Conservation (phyloP, 192 early-diverging fungal species). For the Paraglomus occultum region DNA sequence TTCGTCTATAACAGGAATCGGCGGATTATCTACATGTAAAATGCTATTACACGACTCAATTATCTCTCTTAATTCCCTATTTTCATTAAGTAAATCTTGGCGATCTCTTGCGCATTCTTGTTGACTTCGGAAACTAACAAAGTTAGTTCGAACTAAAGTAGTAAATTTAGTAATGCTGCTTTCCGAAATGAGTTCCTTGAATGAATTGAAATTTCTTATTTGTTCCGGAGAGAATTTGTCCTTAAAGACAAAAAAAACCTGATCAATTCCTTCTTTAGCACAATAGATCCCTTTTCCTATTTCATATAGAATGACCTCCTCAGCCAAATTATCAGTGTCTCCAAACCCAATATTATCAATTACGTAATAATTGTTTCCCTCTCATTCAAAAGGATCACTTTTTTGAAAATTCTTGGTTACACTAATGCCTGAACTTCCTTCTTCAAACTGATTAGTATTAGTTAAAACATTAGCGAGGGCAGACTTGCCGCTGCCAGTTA, state of each 20-base stretch:
- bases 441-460: conserved; percentile 1
- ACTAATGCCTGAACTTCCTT: conserved; percentile 1
- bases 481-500: conserved; percentile 7
- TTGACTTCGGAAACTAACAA: conserved; percentile 3
- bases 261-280: conserved; percentile 10
- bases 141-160: conserved; percentile 12
- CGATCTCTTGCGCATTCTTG: conserved; percentile 3
- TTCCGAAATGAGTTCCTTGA: conserved; percentile 8
- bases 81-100: neutral
- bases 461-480: conserved; percentile 11
- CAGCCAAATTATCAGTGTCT: neutral
- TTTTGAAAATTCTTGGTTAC: conserved; percentile 5
- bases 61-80: conserved; percentile 1
- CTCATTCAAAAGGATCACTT: conserved; percentile 9
- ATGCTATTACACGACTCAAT: conserved; percentile 12
- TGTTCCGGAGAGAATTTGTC: conserved; percentile 2
- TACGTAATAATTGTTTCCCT: conserved; percentile 5
- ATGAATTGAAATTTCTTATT: conserved; percentile 2
- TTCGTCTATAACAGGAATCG: conserved; percentile 14
- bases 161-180: conserved; percentile 19
- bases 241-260: conserved; percentile 13
- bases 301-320: neutral
- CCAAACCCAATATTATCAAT: conserved; percentile 24
- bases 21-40: conserved; percentile 10
- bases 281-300: conserved; percentile 11